These are phyloP conservation scores for Actinomucor elegans DNA, from an alignment of 371 early-diverging fungal species.

Conservation along the genomic window DNA sequence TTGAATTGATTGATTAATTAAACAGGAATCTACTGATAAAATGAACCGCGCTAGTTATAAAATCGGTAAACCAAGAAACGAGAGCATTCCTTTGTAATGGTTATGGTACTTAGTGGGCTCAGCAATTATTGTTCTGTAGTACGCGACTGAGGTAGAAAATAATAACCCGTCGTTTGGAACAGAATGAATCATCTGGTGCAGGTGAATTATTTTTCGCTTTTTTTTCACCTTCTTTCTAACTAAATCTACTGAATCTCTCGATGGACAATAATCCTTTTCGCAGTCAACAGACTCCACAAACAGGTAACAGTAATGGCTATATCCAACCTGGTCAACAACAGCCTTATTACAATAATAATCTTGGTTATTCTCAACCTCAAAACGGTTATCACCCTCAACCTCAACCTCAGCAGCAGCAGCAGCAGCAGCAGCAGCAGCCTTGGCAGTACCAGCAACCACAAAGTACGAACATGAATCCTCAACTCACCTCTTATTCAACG, in stretches of 20 bases:
- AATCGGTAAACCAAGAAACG: too few relatives aligned
- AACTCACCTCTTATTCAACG: slow-evolving; percentile 6
- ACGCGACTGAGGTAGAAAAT: too few relatives aligned
- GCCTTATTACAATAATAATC: not conserved
- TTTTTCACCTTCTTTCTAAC: not conserved
- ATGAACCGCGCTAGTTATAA: too few relatives aligned
- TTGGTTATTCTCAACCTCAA: not conserved
- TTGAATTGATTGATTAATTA: too few relatives aligned
- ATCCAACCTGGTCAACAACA: not conserved
- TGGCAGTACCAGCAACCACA: slow-evolving; percentile 11
- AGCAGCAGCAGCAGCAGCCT: slow-evolving; percentile 11
- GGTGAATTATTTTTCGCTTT: slow-evolving; percentile 4
- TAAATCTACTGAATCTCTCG: not conserved
- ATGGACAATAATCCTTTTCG: slow-evolving; percentile 46
- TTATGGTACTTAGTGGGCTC: too few relatives aligned
- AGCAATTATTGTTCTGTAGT: too few relatives aligned
- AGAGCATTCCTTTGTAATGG: too few relatives aligned
- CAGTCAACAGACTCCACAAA: slow-evolving; percentile 8
- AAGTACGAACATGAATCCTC: not conserved
- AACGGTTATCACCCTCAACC: slow-evolving; percentile 3
- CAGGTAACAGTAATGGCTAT: not conserved
- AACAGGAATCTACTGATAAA: too few relatives aligned
- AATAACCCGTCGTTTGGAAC: too few relatives aligned
- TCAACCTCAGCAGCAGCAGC: slow-evolving; percentile 20
- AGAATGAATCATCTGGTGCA: too few relatives aligned